Conservation (phyloP, 176 grass and related monocot genomes). For the Carex littledalei region DNA sequence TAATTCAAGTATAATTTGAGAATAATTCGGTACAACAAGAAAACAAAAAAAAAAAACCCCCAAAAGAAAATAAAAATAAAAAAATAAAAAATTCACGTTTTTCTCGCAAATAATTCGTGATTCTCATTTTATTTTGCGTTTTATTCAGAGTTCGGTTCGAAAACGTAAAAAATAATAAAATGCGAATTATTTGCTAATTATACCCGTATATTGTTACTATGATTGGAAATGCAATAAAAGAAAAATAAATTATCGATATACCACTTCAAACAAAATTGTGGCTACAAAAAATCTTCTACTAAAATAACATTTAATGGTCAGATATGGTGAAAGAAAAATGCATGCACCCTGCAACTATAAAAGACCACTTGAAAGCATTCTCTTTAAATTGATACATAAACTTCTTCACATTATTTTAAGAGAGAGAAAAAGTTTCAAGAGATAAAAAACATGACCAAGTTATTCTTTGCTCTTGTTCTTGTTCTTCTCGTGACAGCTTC, state of each 20-base stretch:
- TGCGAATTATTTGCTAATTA: too few species aligned
- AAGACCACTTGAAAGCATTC: neutral
- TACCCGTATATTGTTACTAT: too few species aligned
- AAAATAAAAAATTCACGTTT: too few species aligned
- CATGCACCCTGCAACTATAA: neutral
- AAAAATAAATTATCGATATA: neutral
- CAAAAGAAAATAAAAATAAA: too few species aligned
- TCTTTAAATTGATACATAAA: neutral
- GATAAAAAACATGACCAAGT: neutral
- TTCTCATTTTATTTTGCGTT: too few species aligned
- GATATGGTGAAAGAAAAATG: neutral
- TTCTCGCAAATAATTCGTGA: too few species aligned
- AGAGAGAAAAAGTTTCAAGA: neutral
- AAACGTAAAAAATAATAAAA: too few species aligned
- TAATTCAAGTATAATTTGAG: too few species aligned
- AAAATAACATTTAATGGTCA: neutral
- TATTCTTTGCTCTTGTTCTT: neutral
- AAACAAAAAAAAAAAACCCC: too few species aligned
- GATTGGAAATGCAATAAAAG: too few species aligned
- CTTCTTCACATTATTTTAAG: neutral
- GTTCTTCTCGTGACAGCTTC: neutral
- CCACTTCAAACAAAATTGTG: neutral
- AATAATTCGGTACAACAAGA: too few species aligned
- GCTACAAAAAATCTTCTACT: neutral
- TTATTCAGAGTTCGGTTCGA: too few species aligned